Evolutionary conservation across 192 early-diverging fungal genomes (phyloP).

Genomic region (Entomortierella beljakovae): DNA sequence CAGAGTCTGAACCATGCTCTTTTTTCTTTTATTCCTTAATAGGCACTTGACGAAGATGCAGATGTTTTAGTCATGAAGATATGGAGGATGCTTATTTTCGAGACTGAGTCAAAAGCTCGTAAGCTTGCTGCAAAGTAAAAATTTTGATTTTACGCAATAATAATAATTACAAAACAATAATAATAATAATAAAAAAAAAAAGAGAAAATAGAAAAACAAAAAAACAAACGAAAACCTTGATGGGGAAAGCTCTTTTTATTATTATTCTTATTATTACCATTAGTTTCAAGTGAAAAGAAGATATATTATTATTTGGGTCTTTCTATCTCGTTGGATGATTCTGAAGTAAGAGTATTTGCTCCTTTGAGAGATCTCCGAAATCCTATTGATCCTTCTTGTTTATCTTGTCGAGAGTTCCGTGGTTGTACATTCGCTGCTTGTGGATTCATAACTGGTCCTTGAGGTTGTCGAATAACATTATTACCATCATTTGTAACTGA

Average conservation of each 20-base stretch:
- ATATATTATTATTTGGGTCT: too few relatives aligned
- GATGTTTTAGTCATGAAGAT: constrained; percentile 87
- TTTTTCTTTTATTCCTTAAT: too few relatives aligned
- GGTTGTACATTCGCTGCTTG: not conserved
- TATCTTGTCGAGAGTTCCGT: not conserved
- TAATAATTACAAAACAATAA: too few relatives aligned
- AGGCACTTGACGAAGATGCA: constrained; percentile 92
- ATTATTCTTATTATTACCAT: too few relatives aligned
- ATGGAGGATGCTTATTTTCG: constrained; percentile 91
- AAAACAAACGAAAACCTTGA: too few relatives aligned
- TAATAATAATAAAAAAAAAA: not conserved
- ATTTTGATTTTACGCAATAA: too few relatives aligned
- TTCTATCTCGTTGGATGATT: not conserved
- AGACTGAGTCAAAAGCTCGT: constrained; percentile 75
- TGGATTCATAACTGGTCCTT: constrained; percentile 13
- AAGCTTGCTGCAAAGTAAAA: constrained; percentile 21
- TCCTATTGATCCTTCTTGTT: constrained; percentile 18
- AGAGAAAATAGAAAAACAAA: not conserved
- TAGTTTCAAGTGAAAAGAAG: too few relatives aligned
- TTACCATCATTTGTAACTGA: not conserved
- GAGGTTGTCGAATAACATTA: constrained; percentile 30
- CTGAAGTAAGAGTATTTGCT: not conserved
- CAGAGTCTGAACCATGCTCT: too few relatives aligned
- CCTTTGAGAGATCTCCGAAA: constrained; percentile 19
- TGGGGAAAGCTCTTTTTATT: too few relatives aligned